Evolutionary conservation across 2,329 filamentous ascomycete species (phyloP).

Genomic region (Phialophora expanda): DNA sequence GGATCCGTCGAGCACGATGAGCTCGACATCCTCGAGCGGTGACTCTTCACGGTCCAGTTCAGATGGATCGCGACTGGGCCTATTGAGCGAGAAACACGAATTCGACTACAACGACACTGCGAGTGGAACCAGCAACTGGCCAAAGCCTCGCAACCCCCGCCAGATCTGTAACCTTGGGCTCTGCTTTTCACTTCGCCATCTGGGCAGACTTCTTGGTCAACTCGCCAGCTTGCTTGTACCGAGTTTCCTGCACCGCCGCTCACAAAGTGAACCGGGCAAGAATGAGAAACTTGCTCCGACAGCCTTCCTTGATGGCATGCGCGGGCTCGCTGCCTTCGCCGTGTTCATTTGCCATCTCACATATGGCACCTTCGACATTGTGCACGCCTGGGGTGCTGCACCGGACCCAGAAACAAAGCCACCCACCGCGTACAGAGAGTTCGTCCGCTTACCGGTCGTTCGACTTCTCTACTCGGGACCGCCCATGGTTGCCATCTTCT

Average conservation of each 20-base stretch:
- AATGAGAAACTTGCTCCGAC: constrained; percentile 25
- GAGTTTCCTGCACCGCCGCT: constrained; percentile 28
- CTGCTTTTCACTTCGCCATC: constrained; percentile 20
- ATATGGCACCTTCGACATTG: constrained; percentile 36
- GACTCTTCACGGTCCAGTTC: constrained; percentile 27
- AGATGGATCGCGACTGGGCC: constrained; percentile 24
- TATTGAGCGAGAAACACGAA: constrained; percentile 27
- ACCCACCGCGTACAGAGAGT: constrained; percentile 17
- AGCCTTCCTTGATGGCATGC: constrained; percentile 47
- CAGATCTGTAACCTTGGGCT: constrained; percentile 15
- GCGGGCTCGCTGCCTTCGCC: constrained; percentile 49
- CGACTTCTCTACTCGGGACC: constrained; percentile 38
- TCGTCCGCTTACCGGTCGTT: constrained; percentile 34
- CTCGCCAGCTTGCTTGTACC: constrained; percentile 22
- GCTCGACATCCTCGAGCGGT: constrained; percentile 19
- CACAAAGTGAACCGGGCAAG: constrained; percentile 13
- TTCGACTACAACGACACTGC: constrained; percentile 12
- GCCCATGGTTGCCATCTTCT: constrained; percentile 52
- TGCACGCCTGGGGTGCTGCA: constrained; percentile 34
- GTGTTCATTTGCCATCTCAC: constrained; percentile 37
- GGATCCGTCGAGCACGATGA: constrained; percentile 19
- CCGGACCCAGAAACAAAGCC: constrained; percentile 20
- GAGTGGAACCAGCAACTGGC: not conserved
- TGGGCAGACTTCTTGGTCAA: constrained; percentile 18
- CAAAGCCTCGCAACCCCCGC: not conserved